phyloP scores from a whole-genome alignment of 106 monocot species.

The Dioscorea zingiberensis region DNA sequence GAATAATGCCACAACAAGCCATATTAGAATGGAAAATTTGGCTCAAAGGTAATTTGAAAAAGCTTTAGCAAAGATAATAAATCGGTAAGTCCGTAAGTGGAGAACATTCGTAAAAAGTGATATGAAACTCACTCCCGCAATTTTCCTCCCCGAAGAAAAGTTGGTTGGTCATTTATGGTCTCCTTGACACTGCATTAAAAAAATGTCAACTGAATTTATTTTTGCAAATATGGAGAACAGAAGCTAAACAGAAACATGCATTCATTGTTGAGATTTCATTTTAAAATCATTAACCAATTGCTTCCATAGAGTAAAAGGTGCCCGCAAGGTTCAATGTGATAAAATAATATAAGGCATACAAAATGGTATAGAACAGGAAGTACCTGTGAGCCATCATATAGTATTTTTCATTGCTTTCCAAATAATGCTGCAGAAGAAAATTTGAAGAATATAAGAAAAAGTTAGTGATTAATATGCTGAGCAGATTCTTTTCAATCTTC shows the following conservation, averaged over 20 bases:
- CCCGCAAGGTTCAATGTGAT: no score
- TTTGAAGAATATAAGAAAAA: neutral
- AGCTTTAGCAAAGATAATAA: neutral
- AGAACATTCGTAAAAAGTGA: no score
- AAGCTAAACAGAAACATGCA: neutral
- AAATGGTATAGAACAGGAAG: neutral
- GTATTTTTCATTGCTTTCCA: constrained; percentile 99
- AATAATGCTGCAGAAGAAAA: constrained; percentile 74
- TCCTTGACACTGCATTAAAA: constrained; percentile 74
- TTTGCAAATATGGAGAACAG: neutral
- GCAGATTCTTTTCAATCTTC: no score
- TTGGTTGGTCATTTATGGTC: constrained; percentile 77
- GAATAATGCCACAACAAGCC: no score
- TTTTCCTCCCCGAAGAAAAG: constrained; percentile 80
- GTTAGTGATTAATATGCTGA: no score
- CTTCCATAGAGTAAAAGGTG: no score
- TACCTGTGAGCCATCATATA: constrained; percentile 98
- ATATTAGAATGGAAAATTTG: neutral
- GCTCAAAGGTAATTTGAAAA: neutral
- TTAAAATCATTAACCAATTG: no score
- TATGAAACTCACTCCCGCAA: constrained; percentile 72
- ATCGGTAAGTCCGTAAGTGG: no score
- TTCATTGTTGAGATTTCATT: no score
- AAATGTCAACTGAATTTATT: constrained; percentile 1
- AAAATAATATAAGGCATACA: constrained; percentile 5